A percentile compares a stretch with the other conserved stretches of the same genome.
Conservation (phyloP, 208 protist genomes). For the Phytomonas sp. region DNA sequence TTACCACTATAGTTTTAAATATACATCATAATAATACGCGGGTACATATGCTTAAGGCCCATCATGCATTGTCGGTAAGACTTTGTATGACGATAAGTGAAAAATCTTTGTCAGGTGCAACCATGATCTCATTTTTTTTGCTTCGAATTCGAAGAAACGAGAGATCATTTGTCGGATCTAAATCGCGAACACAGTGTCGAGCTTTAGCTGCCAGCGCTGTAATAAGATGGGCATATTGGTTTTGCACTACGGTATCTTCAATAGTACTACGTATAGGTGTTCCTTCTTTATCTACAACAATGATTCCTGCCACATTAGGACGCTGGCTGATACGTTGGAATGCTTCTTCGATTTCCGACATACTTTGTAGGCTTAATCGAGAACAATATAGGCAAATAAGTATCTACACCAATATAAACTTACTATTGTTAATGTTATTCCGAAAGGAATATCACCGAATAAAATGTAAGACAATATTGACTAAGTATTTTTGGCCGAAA, state of each 20-base stretch:
- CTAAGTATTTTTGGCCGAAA: not conserved
- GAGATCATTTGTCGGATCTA: conserved; percentile 95
- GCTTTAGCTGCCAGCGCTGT: conserved; percentile 90
- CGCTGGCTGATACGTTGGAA: conserved; percentile 92
- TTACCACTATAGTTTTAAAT: not conserved
- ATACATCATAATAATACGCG: conserved; percentile 7
- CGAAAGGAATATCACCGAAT: not conserved
- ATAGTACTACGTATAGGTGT: conserved; percentile 88
- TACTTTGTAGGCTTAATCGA: conserved; percentile 13
- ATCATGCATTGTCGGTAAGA: conserved; percentile 17
- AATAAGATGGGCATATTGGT: conserved; percentile 93
- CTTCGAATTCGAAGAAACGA: conserved; percentile 93
- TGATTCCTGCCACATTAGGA: conserved; percentile 92
- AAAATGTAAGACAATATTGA: not conserved
- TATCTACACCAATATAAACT: not conserved
- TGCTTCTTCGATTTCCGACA: conserved; percentile 93
- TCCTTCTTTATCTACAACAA: conserved; percentile 92
- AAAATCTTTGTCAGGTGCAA: conserved; percentile 90
- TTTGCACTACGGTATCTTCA: conserved; percentile 81
- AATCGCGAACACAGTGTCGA: conserved; percentile 89
- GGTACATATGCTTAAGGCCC: not conserved
- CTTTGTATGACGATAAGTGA: conserved; percentile 90
- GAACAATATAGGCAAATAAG: conserved; percentile 4
- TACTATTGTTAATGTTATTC: not conserved
- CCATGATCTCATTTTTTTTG: conserved; percentile 97